Percentiles rank a stretch among this genome's conserved stretches.
Conservation (phyloP, 106 monocot genomes). For the Dactylorhiza incarnata region DNA sequence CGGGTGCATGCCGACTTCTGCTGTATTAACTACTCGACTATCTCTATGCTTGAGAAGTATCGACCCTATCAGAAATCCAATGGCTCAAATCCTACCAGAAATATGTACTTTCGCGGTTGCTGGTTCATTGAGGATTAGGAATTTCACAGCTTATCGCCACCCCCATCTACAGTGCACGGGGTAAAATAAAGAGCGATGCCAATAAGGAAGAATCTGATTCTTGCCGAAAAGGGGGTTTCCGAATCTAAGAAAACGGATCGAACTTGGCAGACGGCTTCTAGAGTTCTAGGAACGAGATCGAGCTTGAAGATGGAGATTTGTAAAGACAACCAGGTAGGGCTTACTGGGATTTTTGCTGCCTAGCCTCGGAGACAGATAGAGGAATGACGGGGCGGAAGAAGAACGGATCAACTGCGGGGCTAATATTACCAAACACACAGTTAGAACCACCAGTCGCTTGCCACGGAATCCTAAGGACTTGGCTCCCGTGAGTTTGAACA, state of each 20-base stretch:
- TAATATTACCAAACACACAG: neutral
- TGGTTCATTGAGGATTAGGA: neutral
- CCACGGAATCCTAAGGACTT: neutral
- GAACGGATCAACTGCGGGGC: constrained; percentile 3
- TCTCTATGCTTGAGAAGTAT: neutral
- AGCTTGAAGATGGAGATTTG: neutral
- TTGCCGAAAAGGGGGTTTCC: neutral
- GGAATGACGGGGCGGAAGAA: neutral
- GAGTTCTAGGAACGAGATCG: neutral
- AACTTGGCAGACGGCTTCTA: neutral
- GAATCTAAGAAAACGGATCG: neutral
- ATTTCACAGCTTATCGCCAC: neutral
- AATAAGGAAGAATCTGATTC: neutral
- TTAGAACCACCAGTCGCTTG: neutral
- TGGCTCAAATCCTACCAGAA: neutral
- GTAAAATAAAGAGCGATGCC: neutral
- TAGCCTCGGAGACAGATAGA: neutral
- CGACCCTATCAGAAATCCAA: neutral
- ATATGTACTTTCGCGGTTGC: neutral
- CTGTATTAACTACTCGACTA: neutral
- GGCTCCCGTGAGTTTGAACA: too few species aligned
- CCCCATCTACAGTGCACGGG: neutral
- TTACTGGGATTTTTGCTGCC: neutral
- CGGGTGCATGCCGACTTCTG: neutral
- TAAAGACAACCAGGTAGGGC: neutral